Evolutionary conservation across 768 basidiomycete species (phyloP).

Genomic region (Termitomyces sp.): DNA sequence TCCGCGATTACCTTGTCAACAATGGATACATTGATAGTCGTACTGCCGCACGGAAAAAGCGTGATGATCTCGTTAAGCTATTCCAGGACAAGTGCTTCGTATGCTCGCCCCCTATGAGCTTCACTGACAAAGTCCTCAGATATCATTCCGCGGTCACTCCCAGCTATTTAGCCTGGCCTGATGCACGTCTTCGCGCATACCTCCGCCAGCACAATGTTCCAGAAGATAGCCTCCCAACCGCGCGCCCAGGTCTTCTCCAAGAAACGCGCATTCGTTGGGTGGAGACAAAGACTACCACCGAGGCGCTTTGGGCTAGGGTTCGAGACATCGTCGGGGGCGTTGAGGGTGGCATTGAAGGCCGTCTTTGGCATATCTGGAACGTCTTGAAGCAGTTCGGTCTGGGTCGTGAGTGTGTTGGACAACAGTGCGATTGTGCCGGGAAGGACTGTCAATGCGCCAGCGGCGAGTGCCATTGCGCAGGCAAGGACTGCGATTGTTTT

Average conservation of each 20-base stretch:
- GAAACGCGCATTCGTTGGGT: constrained; percentile 79
- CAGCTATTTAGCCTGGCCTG: constrained; percentile 85
- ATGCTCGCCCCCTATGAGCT: not conserved
- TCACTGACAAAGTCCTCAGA: constrained; percentile 31
- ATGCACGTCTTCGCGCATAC: constrained; percentile 87
- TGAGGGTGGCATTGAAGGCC: constrained; percentile 73
- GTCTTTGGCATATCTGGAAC: constrained; percentile 43
- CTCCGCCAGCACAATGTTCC: constrained; percentile 70
- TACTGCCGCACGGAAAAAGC: constrained; percentile 53
- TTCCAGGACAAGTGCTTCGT: constrained; percentile 63
- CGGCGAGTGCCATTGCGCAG: not conserved
- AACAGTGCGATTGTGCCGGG: constrained; percentile 14
- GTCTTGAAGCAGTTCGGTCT: constrained; percentile 31
- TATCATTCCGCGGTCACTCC: constrained; percentile 38
- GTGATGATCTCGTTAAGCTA: constrained; percentile 70
- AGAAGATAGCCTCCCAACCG: constrained; percentile 60
- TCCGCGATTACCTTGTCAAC: constrained; percentile 70
- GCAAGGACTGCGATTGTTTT: constrained; percentile 4
- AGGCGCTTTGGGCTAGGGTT: constrained; percentile 54
- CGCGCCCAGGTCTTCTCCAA: constrained; percentile 72
- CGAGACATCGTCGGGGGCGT: constrained; percentile 61
- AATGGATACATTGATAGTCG: constrained; percentile 51
- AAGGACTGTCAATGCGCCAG: constrained; percentile 3
- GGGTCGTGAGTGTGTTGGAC: constrained; percentile 14
- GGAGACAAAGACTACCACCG: constrained; percentile 51